A percentile compares a stretch with the other conserved stretches of the same genome.
These are phyloP conservation scores for Neofusicoccum laricinum DNA, from an alignment of 2,329 filamentous ascomycete genomes.

Conservation along the genomic window DNA sequence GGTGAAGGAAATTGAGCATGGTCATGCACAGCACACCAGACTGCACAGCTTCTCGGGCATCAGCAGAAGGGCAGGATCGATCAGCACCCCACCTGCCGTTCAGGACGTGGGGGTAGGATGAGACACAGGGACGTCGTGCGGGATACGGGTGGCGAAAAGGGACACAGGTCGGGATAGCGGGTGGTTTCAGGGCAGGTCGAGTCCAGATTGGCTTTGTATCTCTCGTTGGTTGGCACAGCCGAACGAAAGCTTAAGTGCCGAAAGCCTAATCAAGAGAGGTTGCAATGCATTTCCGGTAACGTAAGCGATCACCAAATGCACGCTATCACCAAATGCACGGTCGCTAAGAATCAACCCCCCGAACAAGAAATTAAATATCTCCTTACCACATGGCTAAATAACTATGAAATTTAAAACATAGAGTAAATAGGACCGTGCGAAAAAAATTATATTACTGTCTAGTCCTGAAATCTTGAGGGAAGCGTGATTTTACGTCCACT, in stretches of 20 bases:
- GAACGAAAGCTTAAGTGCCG: background rate
- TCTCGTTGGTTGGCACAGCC: background rate
- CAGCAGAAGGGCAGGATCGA: background rate
- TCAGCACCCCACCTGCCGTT: background rate
- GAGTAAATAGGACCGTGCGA: too few species aligned
- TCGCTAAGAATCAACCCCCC: too few species aligned
- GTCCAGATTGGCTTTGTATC: background rate
- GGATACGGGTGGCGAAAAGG: background rate
- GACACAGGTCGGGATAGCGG: background rate
- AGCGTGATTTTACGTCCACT: too few species aligned
- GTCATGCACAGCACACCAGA: background rate
- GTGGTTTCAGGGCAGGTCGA: background rate
- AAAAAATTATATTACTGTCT: too few species aligned
- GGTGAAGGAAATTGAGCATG: background rate
- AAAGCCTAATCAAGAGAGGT: background rate
- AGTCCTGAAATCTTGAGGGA: too few species aligned
- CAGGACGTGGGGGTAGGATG: background rate
- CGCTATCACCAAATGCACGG: too few species aligned
- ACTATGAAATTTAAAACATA: too few species aligned
- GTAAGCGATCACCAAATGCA: too few species aligned
- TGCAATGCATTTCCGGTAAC: background rate
- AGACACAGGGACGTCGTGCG: background rate
- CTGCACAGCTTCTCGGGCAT: background rate
- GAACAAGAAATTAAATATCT: too few species aligned
- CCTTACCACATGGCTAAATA: too few species aligned